phyloP scores from a whole-genome alignment of 2,329 filamentous ascomycete genomes.

The Ceratocystis alfenasii region DNA sequence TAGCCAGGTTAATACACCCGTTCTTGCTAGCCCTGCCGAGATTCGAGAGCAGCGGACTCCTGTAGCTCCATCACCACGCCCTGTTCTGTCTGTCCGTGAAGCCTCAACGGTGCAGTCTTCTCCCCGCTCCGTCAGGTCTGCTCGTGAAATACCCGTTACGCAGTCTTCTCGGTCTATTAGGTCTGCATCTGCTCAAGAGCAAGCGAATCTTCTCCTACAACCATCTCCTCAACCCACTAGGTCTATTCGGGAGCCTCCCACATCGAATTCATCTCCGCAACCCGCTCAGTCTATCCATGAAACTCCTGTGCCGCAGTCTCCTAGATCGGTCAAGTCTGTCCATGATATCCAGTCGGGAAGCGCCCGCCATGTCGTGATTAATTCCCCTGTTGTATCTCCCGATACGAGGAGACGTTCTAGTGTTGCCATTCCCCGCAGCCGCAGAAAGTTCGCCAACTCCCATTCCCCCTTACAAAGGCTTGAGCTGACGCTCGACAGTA shows the following conservation, averaged over 20 bases:
- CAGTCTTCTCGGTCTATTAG: not conserved
- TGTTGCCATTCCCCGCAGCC: slow-evolving; percentile 19
- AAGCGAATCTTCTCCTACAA: not conserved
- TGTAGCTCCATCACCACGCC: not conserved
- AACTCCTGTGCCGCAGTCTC: not conserved
- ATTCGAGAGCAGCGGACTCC: slow-evolving; percentile 10
- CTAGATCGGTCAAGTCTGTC: slow-evolving; percentile 7
- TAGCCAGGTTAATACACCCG: slow-evolving; percentile 13
- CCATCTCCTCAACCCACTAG: not conserved
- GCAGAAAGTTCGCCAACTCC: slow-evolving; percentile 54
- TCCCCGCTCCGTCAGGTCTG: not conserved
- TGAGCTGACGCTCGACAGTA: slow-evolving; percentile 78
- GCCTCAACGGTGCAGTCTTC: not conserved
- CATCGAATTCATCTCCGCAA: not conserved
- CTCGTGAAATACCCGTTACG: not conserved
- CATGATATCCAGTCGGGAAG: slow-evolving; percentile 14
- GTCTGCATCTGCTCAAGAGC: not conserved
- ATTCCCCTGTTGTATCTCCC: slow-evolving; percentile 15
- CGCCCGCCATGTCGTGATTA: slow-evolving; percentile 15
- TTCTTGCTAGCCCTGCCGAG: slow-evolving; percentile 16
- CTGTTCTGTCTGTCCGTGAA: not conserved
- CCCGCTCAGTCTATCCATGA: not conserved
- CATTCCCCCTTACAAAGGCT: slow-evolving; percentile 87
- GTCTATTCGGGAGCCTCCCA: not conserved
- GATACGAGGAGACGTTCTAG: slow-evolving; percentile 16